Evolutionary conservation across 352 stramenopile species (phyloP).

Genomic region (Phytophthora parvispora): DNA sequence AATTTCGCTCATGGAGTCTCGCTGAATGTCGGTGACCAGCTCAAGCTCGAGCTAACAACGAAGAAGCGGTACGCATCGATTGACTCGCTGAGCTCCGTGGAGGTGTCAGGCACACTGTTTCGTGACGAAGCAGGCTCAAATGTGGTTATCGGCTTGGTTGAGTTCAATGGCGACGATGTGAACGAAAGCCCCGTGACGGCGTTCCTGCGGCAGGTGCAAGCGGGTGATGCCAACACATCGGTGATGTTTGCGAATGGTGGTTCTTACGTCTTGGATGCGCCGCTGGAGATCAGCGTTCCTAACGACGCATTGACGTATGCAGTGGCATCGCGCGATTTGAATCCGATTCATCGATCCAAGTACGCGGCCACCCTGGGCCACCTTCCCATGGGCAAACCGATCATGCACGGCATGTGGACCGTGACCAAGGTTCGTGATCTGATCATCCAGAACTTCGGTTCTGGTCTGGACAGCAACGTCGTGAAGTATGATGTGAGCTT

Average conservation of each 20-base stretch:
- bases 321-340: slow-evolving; percentile 85
- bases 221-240: slow-evolving; percentile 27
- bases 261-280: slow-evolving; percentile 75
- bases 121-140: slow-evolving; percentile 48
- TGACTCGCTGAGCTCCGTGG: slow-evolving; percentile 46
- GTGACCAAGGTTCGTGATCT: slow-evolving; percentile 86
- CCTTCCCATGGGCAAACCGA: slow-evolving; percentile 77
- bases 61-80: slow-evolving; percentile 68
- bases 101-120: slow-evolving; percentile 60
- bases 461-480: slow-evolving; percentile 72
- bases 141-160: slow-evolving; percentile 40
- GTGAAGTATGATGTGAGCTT: slow-evolving; percentile 83
- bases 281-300: slow-evolving; percentile 75
- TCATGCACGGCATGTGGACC: slow-evolving; percentile 93
- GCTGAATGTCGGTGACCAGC: slow-evolving; percentile 52
- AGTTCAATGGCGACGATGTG: slow-evolving; percentile 45
- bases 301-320: slow-evolving; percentile 75
- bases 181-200: slow-evolving; percentile 60
- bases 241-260: slow-evolving; percentile 63
- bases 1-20: slow-evolving; percentile 32
- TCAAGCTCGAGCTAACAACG: slow-evolving; percentile 63
- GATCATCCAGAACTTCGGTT: slow-evolving; percentile 61
- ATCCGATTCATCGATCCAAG: slow-evolving; percentile 88
- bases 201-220: slow-evolving; percentile 51
- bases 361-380: slow-evolving; percentile 81